A percentile compares a stretch with the other conserved stretches of the same genome.
These are phyloP conservation scores for Exophiala sideris DNA, from an alignment of 2,329 filamentous ascomycete genomes.

Conservation along the genomic window DNA sequence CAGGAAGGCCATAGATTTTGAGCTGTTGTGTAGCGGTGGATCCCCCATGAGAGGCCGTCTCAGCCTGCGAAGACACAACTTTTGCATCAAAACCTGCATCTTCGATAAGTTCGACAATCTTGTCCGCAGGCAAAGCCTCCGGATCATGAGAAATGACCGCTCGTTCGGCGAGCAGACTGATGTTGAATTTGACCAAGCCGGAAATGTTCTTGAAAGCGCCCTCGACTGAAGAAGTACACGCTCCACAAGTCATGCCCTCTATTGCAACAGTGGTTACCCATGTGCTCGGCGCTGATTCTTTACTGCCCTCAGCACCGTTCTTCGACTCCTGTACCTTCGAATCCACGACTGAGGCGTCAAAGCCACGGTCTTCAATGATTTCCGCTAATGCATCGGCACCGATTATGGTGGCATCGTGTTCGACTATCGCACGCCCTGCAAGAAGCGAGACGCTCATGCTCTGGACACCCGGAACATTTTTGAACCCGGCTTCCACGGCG, in stretches of 20 bases:
- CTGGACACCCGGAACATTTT: constrained; percentile 68
- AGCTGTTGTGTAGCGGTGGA: constrained; percentile 66
- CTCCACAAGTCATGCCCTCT: constrained; percentile 96
- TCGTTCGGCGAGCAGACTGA: constrained; percentile 87
- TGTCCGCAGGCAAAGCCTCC: constrained; percentile 64
- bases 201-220: constrained; percentile 72
- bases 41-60: constrained; percentile 53
- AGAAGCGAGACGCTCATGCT: constrained; percentile 78
- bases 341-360: constrained; percentile 75
- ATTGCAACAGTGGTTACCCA: constrained; percentile 82
- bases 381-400: constrained; percentile 54
- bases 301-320: constrained; percentile 32
- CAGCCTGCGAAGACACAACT: constrained; percentile 71
- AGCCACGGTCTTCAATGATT: constrained; percentile 67
- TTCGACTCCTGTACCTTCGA: constrained; percentile 49
- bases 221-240: constrained; percentile 90
- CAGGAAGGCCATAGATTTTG: constrained; percentile 76
- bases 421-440: constrained; percentile 79
- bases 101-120: constrained; percentile 80
- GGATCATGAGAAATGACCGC: constrained; percentile 84
- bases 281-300: constrained; percentile 35
- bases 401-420: constrained; percentile 64
- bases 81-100: constrained; percentile 84
- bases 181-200: constrained; percentile 85
- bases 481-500: constrained; percentile 76